Evolutionary conservation across 345 rosid genomes (phyloP), one percentile per base, ranked within the genome.

Genomic region (Hibiscus trionum): DNA sequence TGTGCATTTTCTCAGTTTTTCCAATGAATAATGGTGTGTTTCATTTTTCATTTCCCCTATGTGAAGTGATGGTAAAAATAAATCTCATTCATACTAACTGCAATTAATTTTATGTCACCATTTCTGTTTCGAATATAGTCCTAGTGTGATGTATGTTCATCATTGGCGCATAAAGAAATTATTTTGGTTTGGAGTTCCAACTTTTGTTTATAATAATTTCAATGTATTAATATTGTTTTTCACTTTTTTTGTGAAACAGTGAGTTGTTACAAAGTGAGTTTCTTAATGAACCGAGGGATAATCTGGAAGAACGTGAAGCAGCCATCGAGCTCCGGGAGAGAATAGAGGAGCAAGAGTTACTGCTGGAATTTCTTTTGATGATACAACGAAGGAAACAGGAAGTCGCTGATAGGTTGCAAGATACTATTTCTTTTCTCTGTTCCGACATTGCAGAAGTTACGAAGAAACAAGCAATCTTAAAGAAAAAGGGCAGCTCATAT

Each of bases 221-320:
- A 29, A 16, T 24, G n/a, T 69, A 35, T 70, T 62, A 64, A 52
- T 39, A 26, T 44, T 55, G 39, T 35, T 35, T 37, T 31, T 31
- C 35, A 29, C 31, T 29, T 14, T 70, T 70, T 19, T 71, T 58
- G 61, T 76, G 33, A 76, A n/a, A 78, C 86, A 92, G 99, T 74
- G 99, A 90, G 33, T 81, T 95, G 85, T 72, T 90, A 60, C 84
- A 87, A 61, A 89, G 96, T 37, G 93, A 89, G 79, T 95, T 95
- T 76, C 90, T 95, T 11, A 89, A 82, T 12, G 97, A 92, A 78
- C 87, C 89, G 52, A 89, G 91, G 71, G 89, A 88, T 35, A 72
- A 77, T 74, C 68, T 95, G 76, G 96, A 86, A 84, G 97, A 87
- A 70, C 96, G 90, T 61, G 96, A 95, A 88, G 93, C 93, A 4